These are phyloP conservation scores for Pythium plurisporium DNA, from an alignment of 352 stramenopile genomes.

Conservation along the genomic window DNA sequence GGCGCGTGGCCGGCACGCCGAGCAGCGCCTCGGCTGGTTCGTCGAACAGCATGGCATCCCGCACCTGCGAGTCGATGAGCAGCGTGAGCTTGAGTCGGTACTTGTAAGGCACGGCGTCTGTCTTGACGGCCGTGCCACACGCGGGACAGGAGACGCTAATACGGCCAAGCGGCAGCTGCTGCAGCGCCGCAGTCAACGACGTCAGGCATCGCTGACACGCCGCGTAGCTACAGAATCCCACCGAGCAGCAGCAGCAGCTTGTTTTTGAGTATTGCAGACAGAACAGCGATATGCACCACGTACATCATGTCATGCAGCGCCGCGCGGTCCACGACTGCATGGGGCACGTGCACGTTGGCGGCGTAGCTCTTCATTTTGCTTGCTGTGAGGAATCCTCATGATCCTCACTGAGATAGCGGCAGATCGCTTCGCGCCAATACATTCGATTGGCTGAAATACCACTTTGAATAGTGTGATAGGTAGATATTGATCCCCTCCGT, in stretches of 20 bases:
- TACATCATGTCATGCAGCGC: slow-evolving; percentile 54
- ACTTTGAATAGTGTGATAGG: background rate
- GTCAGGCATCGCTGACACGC: slow-evolving; percentile 46
- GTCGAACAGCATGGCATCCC: slow-evolving; percentile 49
- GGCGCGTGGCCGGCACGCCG: slow-evolving; percentile 25
- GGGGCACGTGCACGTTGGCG: slow-evolving; percentile 32
- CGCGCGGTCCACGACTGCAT: slow-evolving; percentile 47
- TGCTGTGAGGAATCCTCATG: too few species aligned
- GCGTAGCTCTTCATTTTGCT: slow-evolving; percentile 5
- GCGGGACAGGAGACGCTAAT: slow-evolving; percentile 27
- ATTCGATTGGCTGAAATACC: background rate
- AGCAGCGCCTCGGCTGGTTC: slow-evolving; percentile 37
- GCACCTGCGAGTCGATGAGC: slow-evolving; percentile 25
- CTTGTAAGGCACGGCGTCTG: slow-evolving; percentile 36
- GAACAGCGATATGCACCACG: too few species aligned
- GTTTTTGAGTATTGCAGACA: background rate
- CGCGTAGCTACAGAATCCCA: slow-evolving; percentile 34
- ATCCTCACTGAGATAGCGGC: too few species aligned
- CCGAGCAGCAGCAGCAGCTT: too few species aligned
- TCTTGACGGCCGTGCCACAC: slow-evolving; percentile 19
- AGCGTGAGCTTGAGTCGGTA: slow-evolving; percentile 54
- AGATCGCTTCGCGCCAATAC: too few species aligned
- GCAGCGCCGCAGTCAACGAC: slow-evolving; percentile 32
- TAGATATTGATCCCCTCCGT: background rate
- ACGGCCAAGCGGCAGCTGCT: slow-evolving; percentile 8